Conservation (phyloP, 2,329 filamentous ascomycete genomes). For the Coleophoma cylindrospora region DNA sequence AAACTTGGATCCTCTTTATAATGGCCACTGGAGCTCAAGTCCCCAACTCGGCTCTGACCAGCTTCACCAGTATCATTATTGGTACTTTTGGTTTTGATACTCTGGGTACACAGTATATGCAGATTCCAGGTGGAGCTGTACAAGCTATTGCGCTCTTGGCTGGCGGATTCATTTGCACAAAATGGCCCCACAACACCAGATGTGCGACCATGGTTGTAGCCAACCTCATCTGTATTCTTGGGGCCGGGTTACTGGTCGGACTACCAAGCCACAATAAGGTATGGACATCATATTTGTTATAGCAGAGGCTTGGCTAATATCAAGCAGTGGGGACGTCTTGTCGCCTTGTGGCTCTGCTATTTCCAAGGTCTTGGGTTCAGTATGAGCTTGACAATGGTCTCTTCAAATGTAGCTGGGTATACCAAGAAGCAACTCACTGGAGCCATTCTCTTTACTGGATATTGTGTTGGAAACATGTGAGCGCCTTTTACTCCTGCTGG, state of each 20-base stretch:
- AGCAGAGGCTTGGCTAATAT: neutral
- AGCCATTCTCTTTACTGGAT: conserved; percentile 45
- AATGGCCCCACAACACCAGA: conserved; percentile 42
- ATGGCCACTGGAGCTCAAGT: conserved; percentile 46
- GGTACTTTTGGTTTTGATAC: conserved; percentile 30
- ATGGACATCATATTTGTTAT: neutral
- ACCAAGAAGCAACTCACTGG: conserved; percentile 50
- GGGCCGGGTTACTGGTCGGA: conserved; percentile 45
- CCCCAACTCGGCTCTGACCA: conserved; percentile 51
- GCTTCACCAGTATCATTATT: conserved; percentile 29
- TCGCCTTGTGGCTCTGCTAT: conserved; percentile 52
- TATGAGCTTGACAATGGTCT: conserved; percentile 47
- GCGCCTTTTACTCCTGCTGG: neutral
- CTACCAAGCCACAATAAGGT: conserved; percentile 42
- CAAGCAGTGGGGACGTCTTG: conserved; percentile 46
- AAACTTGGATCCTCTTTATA: conserved; percentile 54
- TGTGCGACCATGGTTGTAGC: conserved; percentile 51
- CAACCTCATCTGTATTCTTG: conserved; percentile 49
- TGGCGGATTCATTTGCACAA: conserved; percentile 45
- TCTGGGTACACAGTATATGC: conserved; percentile 49
- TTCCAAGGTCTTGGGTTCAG: conserved; percentile 49
- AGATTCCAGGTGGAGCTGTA: conserved; percentile 54
- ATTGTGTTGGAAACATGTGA: conserved; percentile 46
- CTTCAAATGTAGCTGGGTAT: conserved; percentile 46
- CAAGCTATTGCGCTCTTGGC: conserved; percentile 47